Base-by-base conservation (phyloP, 1,139 yeast species). In the Ogataea hybrid region DNA sequence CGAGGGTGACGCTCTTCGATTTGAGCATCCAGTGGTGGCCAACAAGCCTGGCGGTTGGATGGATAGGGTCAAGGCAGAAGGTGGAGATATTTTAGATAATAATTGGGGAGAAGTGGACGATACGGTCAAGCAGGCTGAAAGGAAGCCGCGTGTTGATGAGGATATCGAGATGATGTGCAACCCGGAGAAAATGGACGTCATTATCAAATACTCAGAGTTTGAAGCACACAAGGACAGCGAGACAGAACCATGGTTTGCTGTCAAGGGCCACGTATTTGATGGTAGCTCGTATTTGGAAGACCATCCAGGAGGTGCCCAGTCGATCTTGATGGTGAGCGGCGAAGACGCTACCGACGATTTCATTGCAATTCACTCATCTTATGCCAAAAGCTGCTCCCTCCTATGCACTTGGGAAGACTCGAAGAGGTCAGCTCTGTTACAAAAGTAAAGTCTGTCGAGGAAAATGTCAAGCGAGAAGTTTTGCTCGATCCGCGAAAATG, bases 281-380 rank as follows among this genome's bases (percentile, higher is more conserved):
- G 71, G 75, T 44, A 70, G 81, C 0, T 58, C 67, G 9, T 78
- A 76, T 52, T 63, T 77, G 48, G 57, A 63, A 20, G 69, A 73
- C 41, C 84, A 78, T 53, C 84, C 84, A 2, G 84, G 84, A 21
- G 84, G 84, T 5, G 68, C 65, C 25, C 72, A 74, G 34, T 70
- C 81, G 12, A 77, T 79, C 43, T 54, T 71, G 5, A 75, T 73
- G 53, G 78, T 73, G 48, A 81, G 81, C 18, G 84, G 84, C 6
- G 73, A 71, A 49, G 84, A 78, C 57, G 83, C 82, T 2, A 77
- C 84, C 1, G 81, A 77, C 14, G 70, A 66, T 38, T 65, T 65
- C 44, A 53, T 63, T 49, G 69, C 67, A 16, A 59, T 64, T 29
- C 69, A 64, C 40, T 62, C 67, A 4, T 61, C 61, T 20, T 56